Base-by-base conservation (phyloP, 768 basidiomycete genomes). In the Tephrocybe sp. region DNA sequence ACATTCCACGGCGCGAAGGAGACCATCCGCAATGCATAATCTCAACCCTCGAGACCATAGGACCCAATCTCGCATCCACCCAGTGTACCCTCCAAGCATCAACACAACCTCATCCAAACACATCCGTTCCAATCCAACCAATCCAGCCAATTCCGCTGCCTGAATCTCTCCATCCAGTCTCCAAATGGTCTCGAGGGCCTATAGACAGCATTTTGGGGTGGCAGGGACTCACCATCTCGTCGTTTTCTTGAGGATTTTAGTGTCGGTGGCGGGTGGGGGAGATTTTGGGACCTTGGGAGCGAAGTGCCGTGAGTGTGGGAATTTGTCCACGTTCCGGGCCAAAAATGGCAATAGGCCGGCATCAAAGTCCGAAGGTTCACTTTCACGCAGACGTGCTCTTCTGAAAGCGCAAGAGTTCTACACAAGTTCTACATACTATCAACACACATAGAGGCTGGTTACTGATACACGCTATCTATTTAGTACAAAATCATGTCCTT, bases 191-290 rank as follows among this genome's bases (percentile, higher is more conserved):
- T 39, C 49, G 48, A 45, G 45, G 40, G 37, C 49, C 45, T 54
- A 27, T 16, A 45, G 34, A 50, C 22, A 52, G 45, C 53, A 45
- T 42, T 57, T 47, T 38, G 45, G 54, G 45, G 31, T 34, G 56
- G 55, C 47, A 58, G 50, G 57, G 54, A 73, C 73, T 72, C 66
- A 76, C 73, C 74, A 74, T 74, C 61, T 69, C 69, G 68, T 64
- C 66, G 65, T 65, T 52, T 64, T 68, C 70, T 70, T 72, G 66
- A 67, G 56, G 56, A 58, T 61, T 59, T 50, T 54, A 56, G 54
- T 55, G 48, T 61, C 53, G 55, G 49, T 58, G 58, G 49, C 57
- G 58, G 57, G 19, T 49, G 47, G 49, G 50, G 37, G 52, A 54
- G 51, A 55, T 44, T 55, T 53, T 53, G 49, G 44, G 16, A 34